Percentiles rank a stretch among this genome's conserved stretches.
Evolutionary conservation across 495 filamentous ascomycete genomes (phyloP).

Genomic region (Penicillium atrosanguineum): DNA sequence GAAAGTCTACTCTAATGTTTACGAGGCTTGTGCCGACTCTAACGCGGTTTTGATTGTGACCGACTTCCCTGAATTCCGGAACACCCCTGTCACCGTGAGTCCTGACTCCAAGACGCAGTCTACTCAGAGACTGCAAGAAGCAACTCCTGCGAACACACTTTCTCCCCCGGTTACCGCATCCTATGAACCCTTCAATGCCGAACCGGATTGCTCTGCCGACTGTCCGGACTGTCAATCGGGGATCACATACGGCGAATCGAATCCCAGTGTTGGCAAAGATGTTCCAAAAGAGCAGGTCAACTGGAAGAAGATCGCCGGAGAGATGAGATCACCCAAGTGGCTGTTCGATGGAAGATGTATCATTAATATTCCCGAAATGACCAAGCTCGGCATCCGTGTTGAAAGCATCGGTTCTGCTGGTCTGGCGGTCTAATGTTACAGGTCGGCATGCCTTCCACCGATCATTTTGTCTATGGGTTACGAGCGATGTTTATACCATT

Average conservation of each 20-base stretch:
- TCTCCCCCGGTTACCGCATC: not conserved
- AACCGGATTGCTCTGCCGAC: constrained; percentile 23
- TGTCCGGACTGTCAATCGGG: constrained; percentile 25
- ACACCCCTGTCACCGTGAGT: not conserved
- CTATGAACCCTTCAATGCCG: not conserved
- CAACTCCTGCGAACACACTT: not conserved
- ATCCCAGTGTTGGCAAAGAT: not conserved
- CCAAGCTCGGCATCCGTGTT: constrained; percentile 13
- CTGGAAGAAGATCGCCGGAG: constrained; percentile 43
- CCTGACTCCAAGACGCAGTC: not conserved
- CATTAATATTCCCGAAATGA: constrained; percentile 42
- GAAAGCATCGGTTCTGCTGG: constrained; percentile 18
- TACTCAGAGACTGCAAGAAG: not conserved
- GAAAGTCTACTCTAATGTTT: constrained; percentile 30
- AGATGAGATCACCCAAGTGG: constrained; percentile 66
- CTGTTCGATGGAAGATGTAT: constrained; percentile 70
- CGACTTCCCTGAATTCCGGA: constrained; percentile 28
- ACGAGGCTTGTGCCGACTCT: constrained; percentile 33
- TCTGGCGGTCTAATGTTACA: not conserved
- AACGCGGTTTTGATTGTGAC: constrained; percentile 35
- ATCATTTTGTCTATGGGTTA: not conserved
- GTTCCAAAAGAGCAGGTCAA: constrained; percentile 34
- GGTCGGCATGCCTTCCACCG: not conserved
- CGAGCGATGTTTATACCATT: not conserved
- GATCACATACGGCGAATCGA: not conserved